Conservation (phyloP, 2,329 filamentous ascomycete genomes). For the Trichoderma aggressivum region DNA sequence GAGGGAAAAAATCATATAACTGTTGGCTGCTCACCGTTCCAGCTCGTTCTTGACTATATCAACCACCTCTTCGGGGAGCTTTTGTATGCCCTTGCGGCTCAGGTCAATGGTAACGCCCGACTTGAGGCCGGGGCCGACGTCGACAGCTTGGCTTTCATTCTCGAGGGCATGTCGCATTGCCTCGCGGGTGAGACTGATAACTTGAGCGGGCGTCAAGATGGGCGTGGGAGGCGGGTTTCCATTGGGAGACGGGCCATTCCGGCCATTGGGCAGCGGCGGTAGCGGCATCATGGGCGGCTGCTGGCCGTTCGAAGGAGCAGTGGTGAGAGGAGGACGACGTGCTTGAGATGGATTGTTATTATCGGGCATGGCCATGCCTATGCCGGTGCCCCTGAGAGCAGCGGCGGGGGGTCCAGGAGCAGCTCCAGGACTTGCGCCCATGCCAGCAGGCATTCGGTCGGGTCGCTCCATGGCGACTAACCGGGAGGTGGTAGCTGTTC, state of each 20-base stretch:
- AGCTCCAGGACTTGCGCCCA: constrained; percentile 16
- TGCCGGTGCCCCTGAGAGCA: constrained; percentile 29
- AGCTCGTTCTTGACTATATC: constrained; percentile 71
- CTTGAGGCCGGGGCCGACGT: constrained; percentile 57
- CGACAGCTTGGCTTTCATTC: constrained; percentile 62
- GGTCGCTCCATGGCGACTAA: constrained; percentile 34
- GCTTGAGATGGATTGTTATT: constrained; percentile 40
- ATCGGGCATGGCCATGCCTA: constrained; percentile 37
- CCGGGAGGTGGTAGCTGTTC: constrained; percentile 19
- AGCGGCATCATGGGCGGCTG: constrained; percentile 37
- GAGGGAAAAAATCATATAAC: not conserved
- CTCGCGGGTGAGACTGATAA: constrained; percentile 62
- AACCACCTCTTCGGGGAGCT: constrained; percentile 69
- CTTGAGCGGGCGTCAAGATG: constrained; percentile 58
- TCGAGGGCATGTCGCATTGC: constrained; percentile 65
- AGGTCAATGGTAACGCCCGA: constrained; percentile 75
- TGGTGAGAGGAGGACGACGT: constrained; percentile 39
- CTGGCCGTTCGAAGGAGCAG: constrained; percentile 39
- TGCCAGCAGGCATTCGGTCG: constrained; percentile 31
- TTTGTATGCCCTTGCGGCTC: constrained; percentile 70
- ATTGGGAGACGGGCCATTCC: constrained; percentile 43
- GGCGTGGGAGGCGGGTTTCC: constrained; percentile 48
- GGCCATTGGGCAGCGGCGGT: constrained; percentile 46
- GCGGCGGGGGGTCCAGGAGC: constrained; percentile 22
- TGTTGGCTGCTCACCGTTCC: constrained; percentile 56